Evolutionary conservation across 768 basidiomycete genomes (phyloP).

Genomic region (Serendipita indica): DNA sequence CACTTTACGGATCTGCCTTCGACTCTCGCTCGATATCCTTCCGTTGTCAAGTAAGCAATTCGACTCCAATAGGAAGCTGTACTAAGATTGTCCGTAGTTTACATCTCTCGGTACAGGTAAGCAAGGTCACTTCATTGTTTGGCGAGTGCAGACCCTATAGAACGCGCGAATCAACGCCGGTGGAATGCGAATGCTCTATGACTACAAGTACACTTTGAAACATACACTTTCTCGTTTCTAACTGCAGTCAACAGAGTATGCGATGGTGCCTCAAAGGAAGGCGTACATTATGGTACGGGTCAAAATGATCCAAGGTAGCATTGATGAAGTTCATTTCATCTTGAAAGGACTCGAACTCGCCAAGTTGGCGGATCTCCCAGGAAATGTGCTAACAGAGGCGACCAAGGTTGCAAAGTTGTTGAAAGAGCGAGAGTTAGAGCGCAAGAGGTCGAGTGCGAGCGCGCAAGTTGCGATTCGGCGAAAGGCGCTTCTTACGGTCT

Average conservation of each 20-base stretch:
- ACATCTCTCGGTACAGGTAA: slow-evolving; percentile 67
- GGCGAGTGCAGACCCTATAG: background rate
- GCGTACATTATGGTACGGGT: slow-evolving; percentile 67
- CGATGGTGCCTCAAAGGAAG: slow-evolving; percentile 49
- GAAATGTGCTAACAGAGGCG: slow-evolving; percentile 48
- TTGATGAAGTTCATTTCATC: background rate
- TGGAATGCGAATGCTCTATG: slow-evolving; percentile 51
- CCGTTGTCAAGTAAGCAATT: slow-evolving; percentile 56
- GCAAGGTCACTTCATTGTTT: slow-evolving; percentile 4
- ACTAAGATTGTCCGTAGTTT: too few relatives aligned
- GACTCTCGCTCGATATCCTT: slow-evolving; percentile 62
- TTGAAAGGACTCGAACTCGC: slow-evolving; percentile 76
- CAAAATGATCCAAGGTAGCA: background rate
- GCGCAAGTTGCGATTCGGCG: slow-evolving; percentile 44
- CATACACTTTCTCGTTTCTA: slow-evolving; percentile 3
- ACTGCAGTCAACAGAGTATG: slow-evolving; percentile 38
- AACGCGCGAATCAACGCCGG: background rate
- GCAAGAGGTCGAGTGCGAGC: slow-evolving; percentile 47
- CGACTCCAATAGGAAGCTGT: slow-evolving; percentile 2
- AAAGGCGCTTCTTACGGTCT: slow-evolving; percentile 33
- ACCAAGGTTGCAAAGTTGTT: slow-evolving; percentile 46
- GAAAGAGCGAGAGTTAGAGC: slow-evolving; percentile 37
- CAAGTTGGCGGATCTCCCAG: slow-evolving; percentile 70
- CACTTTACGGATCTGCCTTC: slow-evolving; percentile 70
- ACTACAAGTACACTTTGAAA: slow-evolving; percentile 44